Conservation (phyloP, 202 grass and related monocot genomes). For the Zizania palustris region DNA sequence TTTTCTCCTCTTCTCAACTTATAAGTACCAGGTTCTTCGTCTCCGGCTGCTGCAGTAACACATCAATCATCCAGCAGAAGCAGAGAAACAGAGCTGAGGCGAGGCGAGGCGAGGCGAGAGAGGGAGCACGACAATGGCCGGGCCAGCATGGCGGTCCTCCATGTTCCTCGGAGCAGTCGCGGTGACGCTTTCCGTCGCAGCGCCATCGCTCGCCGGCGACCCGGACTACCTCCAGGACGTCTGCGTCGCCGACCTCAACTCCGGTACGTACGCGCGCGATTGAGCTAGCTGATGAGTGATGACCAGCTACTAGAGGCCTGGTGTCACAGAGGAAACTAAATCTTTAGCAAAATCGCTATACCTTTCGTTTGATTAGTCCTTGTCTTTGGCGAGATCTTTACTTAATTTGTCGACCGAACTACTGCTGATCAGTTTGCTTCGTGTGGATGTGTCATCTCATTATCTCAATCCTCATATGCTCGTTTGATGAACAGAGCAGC, state of each 20-base stretch:
- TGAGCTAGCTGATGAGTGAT: background rate
- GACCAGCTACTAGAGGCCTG: too few relatives aligned
- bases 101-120: background rate
- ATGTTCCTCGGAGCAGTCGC: slow-evolving; percentile 17
- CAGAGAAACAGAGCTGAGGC: background rate
- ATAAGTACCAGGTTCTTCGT: background rate
- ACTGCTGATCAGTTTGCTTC: too few relatives aligned
- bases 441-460: background rate
- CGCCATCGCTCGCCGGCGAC: slow-evolving; percentile 50
- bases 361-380: background rate
- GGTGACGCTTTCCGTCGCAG: slow-evolving; percentile 14
- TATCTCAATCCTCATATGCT: background rate
- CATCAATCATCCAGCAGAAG: background rate
- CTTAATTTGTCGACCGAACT: too few relatives aligned
- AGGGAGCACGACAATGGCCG: background rate
- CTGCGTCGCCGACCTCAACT: slow-evolving; percentile 59
- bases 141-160: background rate
- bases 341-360: too few relatives aligned
- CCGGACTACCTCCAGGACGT: slow-evolving; percentile 69
- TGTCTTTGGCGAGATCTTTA: too few relatives aligned
- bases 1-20: slow-evolving; percentile 27
- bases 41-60: background rate
- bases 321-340: too few relatives aligned
- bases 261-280: slow-evolving; percentile 28
- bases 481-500: background rate